A percentile compares a stretch with the other conserved stretches of the same genome.
Evolutionary conservation across 208 protist genomes (phyloP).

Genomic region (Acanthamoeba triangularis): DNA sequence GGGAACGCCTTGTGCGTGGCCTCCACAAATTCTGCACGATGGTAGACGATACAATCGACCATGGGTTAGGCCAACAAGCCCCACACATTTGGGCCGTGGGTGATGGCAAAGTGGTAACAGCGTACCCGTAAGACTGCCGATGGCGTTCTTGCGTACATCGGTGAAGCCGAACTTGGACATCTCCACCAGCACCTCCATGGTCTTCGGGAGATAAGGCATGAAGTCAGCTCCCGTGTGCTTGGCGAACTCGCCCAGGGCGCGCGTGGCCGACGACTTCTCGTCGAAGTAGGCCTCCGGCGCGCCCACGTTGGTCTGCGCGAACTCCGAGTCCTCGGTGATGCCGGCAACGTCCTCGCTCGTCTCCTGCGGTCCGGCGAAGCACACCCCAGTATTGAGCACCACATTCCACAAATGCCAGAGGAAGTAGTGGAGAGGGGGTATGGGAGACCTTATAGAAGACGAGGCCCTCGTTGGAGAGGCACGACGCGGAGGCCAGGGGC

Average conservation of each 20-base stretch:
- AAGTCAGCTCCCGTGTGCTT: conserved; percentile 7
- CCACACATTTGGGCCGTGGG: background rate
- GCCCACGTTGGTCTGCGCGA: conserved; percentile 53
- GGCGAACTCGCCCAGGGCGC: conserved; percentile 37
- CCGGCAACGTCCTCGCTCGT: conserved; percentile 2
- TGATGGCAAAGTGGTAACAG: background rate
- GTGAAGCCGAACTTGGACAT: conserved; percentile 56
- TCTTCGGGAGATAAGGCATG: conserved; percentile 56
- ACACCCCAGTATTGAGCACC: no score
- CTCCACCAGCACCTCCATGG: conserved; percentile 42
- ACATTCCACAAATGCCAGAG: background rate
- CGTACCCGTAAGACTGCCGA: conserved; percentile 8
- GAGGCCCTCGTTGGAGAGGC: conserved; percentile 61
- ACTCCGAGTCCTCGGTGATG: conserved; percentile 28
- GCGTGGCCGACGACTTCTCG: conserved; percentile 61
- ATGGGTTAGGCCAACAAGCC: background rate
- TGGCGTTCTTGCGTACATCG: conserved; percentile 48
- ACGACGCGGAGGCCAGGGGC: conserved; percentile 18
- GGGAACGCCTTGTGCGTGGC: conserved; percentile 51
- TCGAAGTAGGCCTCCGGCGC: conserved; percentile 65
- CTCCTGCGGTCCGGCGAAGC: background rate
- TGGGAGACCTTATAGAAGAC: conserved; percentile 66
- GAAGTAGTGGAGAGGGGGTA: no score
- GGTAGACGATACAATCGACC: background rate
- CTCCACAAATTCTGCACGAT: conserved; percentile 30